Base-by-base conservation (phyloP, 257 asterid species). In the Nicotiana otophora region DNA sequence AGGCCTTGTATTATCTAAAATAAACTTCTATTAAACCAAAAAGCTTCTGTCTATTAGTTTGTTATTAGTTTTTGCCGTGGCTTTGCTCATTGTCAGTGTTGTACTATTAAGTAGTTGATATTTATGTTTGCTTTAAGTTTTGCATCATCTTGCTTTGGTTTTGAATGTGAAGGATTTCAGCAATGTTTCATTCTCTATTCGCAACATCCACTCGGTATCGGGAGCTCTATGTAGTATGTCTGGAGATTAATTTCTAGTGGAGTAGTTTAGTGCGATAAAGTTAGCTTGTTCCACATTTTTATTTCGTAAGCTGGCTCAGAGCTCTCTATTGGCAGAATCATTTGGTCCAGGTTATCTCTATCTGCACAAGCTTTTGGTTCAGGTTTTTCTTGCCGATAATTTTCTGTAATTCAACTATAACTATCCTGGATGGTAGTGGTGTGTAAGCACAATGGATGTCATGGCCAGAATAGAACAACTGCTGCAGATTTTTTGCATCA, bases 1-100 rank as follows among this genome's bases (percentile, higher is more conserved):
- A 60, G 82, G 39, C 58, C 31, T 78, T 78, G 33, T 78, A 78
- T 58, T 30, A 23, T 57, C 69, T 57, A 60, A 72, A 72, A 72
- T 72, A 63, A 63, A 60, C 72, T 63, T 57, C 33, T 60, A 20
- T 63, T 78, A 20, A n/a, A 39, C 72, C 33, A 78, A 78, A 72
- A 7, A 42, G 15, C 31, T 57, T 42, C 20, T 36, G 53, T 63
- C 53, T 10, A 48, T 36, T 34, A 58, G 72, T 60, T 33, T 34
- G 33, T 28, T 7, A 2, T 30, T 30, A 36, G 58, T 63, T 63
- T 10, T 78, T 72, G 14, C 39, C 12, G 15, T 46, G 61, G 55
- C 53, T 58, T 10, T 78, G 17, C 57, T 34, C 34, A 8, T 60
- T 60, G 70, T 62, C 12, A 39, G 26, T 78, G 69, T 78, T 57